These are phyloP conservation scores for Oryza nivara DNA, from an alignment of 176 grass and related monocot genomes.

Conservation along the genomic window DNA sequence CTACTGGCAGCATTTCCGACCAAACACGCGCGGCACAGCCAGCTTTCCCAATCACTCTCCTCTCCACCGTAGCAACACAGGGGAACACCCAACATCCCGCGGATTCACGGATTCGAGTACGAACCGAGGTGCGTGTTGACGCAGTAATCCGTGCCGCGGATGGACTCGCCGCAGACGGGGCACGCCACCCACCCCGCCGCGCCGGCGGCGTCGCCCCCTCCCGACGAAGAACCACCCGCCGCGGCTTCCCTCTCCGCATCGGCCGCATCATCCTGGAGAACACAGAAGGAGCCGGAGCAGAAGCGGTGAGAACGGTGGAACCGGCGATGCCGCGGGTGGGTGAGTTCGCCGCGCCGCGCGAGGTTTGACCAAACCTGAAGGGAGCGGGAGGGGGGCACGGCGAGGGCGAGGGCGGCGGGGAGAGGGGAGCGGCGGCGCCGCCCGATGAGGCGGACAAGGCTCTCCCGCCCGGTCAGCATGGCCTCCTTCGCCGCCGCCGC, in stretches of 20 bases:
- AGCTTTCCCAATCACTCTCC: background rate
- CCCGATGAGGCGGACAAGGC: slow-evolving; percentile 73
- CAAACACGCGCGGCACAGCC: background rate
- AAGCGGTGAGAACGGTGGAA: background rate
- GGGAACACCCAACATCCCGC: background rate
- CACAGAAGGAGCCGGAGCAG: background rate
- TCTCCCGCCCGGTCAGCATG: slow-evolving; percentile 70
- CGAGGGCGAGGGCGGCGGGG: slow-evolving; percentile 32
- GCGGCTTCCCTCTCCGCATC: background rate
- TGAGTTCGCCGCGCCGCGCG: background rate
- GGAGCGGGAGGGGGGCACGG: slow-evolving; percentile 25
- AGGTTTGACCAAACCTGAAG: slow-evolving; percentile 32
- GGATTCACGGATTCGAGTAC: background rate
- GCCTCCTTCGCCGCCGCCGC: background rate
- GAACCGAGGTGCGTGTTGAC: slow-evolving; percentile 82
- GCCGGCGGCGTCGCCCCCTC: background rate
- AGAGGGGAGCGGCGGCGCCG: slow-evolving; percentile 62
- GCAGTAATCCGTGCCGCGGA: slow-evolving; percentile 64
- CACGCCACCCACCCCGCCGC: slow-evolving; percentile 66
- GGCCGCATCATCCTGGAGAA: slow-evolving; percentile 19
- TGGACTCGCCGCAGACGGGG: slow-evolving; percentile 73
- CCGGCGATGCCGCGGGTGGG: no score
- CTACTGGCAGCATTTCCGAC: background rate
- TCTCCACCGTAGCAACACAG: background rate
- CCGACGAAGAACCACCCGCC: background rate